Evolutionary conservation across 305 asterid species (phyloP).

Genomic region (Plantago lanceolata): DNA sequence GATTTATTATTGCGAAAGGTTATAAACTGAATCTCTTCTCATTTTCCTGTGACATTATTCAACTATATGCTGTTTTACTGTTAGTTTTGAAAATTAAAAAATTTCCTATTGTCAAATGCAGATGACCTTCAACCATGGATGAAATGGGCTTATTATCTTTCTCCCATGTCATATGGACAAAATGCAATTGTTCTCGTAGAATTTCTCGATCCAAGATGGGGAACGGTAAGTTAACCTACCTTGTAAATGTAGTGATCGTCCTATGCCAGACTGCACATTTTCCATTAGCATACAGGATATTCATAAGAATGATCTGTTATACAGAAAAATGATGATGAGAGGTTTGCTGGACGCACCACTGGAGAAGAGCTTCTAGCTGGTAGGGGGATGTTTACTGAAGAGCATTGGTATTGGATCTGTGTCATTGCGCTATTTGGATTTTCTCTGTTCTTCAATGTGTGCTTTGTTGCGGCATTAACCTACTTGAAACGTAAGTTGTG

Average conservation of each 20-base stretch:
- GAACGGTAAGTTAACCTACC: conserved; percentile 26
- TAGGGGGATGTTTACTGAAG: conserved; percentile 54
- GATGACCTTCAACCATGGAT: conserved; percentile 65
- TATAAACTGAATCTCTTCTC: conserved; percentile 1
- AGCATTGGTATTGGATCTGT: conserved; percentile 56
- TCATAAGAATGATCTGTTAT: conserved; percentile 1
- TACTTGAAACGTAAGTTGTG: conserved; percentile 45
- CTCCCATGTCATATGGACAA: conserved; percentile 46
- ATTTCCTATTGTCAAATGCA: conserved; percentile 13
- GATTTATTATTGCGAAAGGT: conserved; percentile 45
- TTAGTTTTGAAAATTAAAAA: background rate
- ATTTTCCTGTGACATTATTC: background rate
- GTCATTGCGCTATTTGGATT: conserved; percentile 41
- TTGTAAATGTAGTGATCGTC: background rate
- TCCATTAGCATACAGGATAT: background rate
- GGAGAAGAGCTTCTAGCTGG: conserved; percentile 44
- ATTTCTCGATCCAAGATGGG: conserved; percentile 54
- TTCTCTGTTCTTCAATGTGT: conserved; percentile 45
- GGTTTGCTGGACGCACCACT: conserved; percentile 38
- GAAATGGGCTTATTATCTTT: conserved; percentile 53
- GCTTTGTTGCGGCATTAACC: conserved; percentile 53
- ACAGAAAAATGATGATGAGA: conserved; percentile 39
- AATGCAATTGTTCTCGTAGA: conserved; percentile 43
- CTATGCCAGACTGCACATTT: background rate
- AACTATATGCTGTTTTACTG: background rate